These are phyloP conservation scores for Chaetomiaceae sp. DNA, from an alignment of 2,329 filamentous ascomycete species.

Conservation along the genomic window DNA sequence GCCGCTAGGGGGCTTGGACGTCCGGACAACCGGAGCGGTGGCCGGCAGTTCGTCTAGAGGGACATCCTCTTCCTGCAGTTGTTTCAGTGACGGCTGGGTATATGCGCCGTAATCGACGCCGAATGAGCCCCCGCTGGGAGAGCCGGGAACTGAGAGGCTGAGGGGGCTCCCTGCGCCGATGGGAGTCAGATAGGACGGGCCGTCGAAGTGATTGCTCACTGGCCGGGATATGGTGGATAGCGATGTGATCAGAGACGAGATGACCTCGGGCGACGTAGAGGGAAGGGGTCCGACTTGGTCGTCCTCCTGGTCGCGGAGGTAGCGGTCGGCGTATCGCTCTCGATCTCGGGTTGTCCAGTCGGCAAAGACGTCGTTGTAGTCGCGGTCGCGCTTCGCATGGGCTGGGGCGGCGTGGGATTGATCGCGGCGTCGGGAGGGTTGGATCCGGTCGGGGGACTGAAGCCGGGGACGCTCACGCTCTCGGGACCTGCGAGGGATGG, in stretches of 20 bases:
- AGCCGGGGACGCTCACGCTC: constrained; percentile 23
- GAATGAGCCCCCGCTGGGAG: constrained; percentile 49
- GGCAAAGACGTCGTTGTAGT: constrained; percentile 23
- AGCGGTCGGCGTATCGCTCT: constrained; percentile 21
- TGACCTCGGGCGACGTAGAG: constrained; percentile 63
- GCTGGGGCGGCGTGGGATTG: neutral
- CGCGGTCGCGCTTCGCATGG: constrained; percentile 20
- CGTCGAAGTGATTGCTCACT: constrained; percentile 65
- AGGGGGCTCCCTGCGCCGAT: constrained; percentile 21
- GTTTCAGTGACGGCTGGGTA: constrained; percentile 46
- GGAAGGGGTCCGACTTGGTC: constrained; percentile 25
- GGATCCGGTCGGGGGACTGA: constrained; percentile 13
- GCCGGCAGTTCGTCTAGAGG: constrained; percentile 58
- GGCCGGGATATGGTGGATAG: constrained; percentile 64
- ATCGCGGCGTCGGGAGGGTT: constrained; percentile 10
- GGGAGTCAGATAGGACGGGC: constrained; percentile 29
- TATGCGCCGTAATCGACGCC: constrained; percentile 71
- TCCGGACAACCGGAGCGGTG: constrained; percentile 68
- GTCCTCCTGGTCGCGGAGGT: constrained; percentile 20
- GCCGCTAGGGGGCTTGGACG: constrained; percentile 74
- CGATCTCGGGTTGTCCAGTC: constrained; percentile 25
- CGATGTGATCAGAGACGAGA: constrained; percentile 64
- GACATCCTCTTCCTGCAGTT: constrained; percentile 42
- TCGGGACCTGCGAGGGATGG: constrained; percentile 26
- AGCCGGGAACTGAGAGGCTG: constrained; percentile 35